Conservation (phyloP, 1,284 basidiomycete genomes). For the Meira nashicola region DNA sequence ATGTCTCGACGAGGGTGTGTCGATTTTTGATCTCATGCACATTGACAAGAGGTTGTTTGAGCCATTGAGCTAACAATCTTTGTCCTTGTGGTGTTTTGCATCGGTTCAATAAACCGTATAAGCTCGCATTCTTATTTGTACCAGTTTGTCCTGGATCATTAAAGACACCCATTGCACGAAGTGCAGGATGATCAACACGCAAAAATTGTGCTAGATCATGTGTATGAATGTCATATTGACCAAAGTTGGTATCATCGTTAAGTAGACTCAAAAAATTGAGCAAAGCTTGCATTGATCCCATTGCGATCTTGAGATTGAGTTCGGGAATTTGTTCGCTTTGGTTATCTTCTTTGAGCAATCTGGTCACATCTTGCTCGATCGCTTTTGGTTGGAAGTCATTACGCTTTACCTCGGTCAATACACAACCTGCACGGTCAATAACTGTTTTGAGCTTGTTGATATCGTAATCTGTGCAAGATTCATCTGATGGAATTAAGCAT, state of each 20-base stretch:
- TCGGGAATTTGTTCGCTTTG: slow-evolving; percentile 59
- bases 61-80: slow-evolving; percentile 83
- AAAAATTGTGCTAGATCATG: slow-evolving; percentile 94
- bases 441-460: slow-evolving; percentile 55
- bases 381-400: slow-evolving; percentile 82
- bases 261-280: slow-evolving; percentile 77
- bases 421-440: slow-evolving; percentile 82
- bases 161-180: slow-evolving; percentile 82
- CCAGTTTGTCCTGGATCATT: slow-evolving; percentile 57
- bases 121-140: slow-evolving; percentile 57
- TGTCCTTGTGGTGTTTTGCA: slow-evolving; percentile 96
- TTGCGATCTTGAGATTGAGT: slow-evolving; percentile 71
- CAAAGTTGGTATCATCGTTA: slow-evolving; percentile 75
- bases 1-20: slow-evolving; percentile 69
- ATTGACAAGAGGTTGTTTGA: slow-evolving; percentile 94
- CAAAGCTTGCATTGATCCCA: slow-evolving; percentile 74
- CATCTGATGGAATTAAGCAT: slow-evolving; percentile 62
- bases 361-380: slow-evolving; percentile 76
- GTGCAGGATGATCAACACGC: slow-evolving; percentile 88
- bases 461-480: slow-evolving; percentile 67
- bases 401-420: slow-evolving; percentile 80
- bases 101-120: slow-evolving; percentile 84
- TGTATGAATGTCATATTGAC: slow-evolving; percentile 71
- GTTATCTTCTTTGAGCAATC: slow-evolving; percentile 61
- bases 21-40: slow-evolving; percentile 79